phyloP scores from a whole-genome alignment of 2,329 filamentous ascomycete species.

The Cytospora mali region DNA sequence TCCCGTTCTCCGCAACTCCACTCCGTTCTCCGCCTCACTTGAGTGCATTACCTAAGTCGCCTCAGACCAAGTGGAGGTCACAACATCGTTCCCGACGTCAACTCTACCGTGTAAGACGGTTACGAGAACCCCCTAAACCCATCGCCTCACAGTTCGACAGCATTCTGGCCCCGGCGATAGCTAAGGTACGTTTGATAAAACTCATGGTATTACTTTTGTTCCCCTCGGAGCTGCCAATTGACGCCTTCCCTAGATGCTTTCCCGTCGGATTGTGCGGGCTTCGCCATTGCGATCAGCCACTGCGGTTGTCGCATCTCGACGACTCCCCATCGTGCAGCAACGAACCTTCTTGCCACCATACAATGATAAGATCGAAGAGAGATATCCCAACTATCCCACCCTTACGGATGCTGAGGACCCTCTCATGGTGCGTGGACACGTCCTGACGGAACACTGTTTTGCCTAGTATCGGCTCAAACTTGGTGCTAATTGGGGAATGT shows the following conservation, averaged over 20 bases:
- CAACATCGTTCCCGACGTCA: conserved; percentile 11
- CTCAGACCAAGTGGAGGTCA: conserved; percentile 22
- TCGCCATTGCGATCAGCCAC: conserved; percentile 48
- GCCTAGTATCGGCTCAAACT: conserved; percentile 61
- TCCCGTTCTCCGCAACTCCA: not conserved
- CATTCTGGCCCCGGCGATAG: conserved; percentile 39
- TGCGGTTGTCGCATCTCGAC: conserved; percentile 49
- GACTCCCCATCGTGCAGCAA: conserved; percentile 57
- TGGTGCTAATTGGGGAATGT: conserved; percentile 36
- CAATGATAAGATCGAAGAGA: conserved; percentile 53
- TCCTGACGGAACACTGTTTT: not conserved
- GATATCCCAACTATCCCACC: conserved; percentile 51
- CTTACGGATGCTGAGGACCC: conserved; percentile 66
- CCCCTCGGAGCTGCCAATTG: not conserved
- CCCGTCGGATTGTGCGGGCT: conserved; percentile 59
- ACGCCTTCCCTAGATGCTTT: conserved; percentile 56
- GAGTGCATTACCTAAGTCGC: conserved; percentile 1
- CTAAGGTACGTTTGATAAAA: conserved; percentile 38
- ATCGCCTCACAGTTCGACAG: conserved; percentile 35
- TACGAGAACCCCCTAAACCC: conserved; percentile 28
- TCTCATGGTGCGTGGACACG: conserved; percentile 22
- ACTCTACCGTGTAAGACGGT: not conserved
- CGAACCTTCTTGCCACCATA: conserved; percentile 59
- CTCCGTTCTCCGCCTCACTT: conserved; percentile 1
- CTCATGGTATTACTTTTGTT: not conserved